Base-by-base conservation (phyloP, 768 basidiomycete genomes). In the Trametes villosa region DNA sequence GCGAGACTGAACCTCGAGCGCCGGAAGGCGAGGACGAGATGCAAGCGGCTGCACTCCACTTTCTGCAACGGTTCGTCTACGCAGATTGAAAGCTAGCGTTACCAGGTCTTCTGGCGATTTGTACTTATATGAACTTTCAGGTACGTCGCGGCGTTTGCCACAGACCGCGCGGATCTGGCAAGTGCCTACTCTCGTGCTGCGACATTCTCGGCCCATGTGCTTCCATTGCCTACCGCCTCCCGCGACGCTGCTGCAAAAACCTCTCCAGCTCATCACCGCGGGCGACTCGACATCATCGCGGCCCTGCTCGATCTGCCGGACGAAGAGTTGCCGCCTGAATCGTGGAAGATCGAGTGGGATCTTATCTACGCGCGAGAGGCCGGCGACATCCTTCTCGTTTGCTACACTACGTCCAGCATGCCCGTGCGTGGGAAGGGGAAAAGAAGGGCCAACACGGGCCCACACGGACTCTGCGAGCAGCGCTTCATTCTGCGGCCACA, bases 101-200 rank as follows among this genome's bases (percentile, higher is more conserved):
- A 7, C 8, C 17, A 48, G 17, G 27, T 30, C 13, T 30, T 13
- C 17, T 13, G 11, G 22, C 12, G 3, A 27, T 17, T 17, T 11
- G 11, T 3, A 2, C n/a, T 12, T 27, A 46, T 12, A 13, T 48
- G 29, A 5, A 18, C 29, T 17, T 20, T 9, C 48, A 71, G 68
- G 18, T 71, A 64, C 53, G 53, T 68, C 38, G 11, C 9, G 30
- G 48, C 57, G 3, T 70, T 68, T 57, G 55, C 61, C 29, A 20
- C 20, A 22, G 66, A 71, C 48, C 68, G 68, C 49, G 47, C 65
- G 1, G 50, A 49, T 11, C 62, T 71, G 4, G 68, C 63, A 5
- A 38, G 52, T 29, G 68, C 69, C 13, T 71, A 71, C 57, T 65
- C 67, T 0, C 67, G 49, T 31, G 20, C 42, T 12, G 70, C 68